Base-by-base conservation (phyloP, 2,329 filamentous ascomycete species). In the Tolypocladium capitatum region DNA sequence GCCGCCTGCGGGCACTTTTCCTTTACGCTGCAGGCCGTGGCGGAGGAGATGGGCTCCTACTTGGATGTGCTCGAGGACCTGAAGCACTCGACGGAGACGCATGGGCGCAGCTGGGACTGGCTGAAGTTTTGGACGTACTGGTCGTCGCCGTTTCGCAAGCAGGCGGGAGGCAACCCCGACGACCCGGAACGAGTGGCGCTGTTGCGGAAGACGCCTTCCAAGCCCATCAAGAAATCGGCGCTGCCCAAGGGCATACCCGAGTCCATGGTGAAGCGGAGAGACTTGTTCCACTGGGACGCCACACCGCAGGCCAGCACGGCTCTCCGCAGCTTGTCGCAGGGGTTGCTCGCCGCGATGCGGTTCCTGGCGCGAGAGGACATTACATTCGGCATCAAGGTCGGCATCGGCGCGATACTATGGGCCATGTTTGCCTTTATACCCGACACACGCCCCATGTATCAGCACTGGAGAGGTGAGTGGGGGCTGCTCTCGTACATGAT, bases 1-100 rank as follows among this genome's bases (percentile, higher is more conserved):
- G 91, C 92, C n/a, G 94, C 90, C 48, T 98, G 92, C 59, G 91
- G 92, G 0, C 90, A 97, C 65, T 98, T 97, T 61, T 91, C 86
- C 60, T 96, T 92, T 62, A 94, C 86, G 40, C 71, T 98, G 27
- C 79, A 92, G 52, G 86, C 92, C 55, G 91, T 97, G 59, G 90
- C 88, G 0, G 86, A 94, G 60, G 89, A 96, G 60, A 85, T 94
- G 68, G 80, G 86, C 54, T 78, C 77, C 13, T 92, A 94, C 56
- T 66, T 98, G 41, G 80, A 87, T 46, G 82, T 92, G 1, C 69
- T 98, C 5, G 88, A 96, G 59, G 86, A 95, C 38, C 67, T 97
- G 36, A 90, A 92, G 61, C 76, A 84, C 52, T 70, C 78, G 18
- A 80, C 80, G 27, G 79, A 84, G 51, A 70, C 76, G 28, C 75